These are phyloP conservation scores for Myrica gale DNA, from an alignment of 306 rosid species.

Conservation along the genomic window DNA sequence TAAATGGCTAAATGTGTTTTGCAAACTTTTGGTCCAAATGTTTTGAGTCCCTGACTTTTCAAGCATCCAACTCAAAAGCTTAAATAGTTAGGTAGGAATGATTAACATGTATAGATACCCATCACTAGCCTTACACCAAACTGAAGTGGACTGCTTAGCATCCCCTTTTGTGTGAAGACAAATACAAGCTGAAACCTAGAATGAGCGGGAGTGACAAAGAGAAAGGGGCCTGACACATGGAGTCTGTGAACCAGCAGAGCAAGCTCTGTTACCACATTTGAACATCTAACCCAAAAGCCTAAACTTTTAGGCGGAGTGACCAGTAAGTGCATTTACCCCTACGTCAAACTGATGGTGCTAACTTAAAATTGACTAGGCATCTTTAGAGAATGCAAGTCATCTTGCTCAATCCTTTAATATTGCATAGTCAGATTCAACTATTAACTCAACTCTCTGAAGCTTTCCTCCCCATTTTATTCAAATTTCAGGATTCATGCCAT, in stretches of 20 bases:
- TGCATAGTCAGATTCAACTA: constrained; percentile 1
- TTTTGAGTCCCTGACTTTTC: neutral
- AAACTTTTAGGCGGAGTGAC: neutral
- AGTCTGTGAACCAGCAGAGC: neutral
- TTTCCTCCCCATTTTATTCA: neutral
- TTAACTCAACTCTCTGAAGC: constrained; percentile 11
- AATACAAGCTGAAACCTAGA: too few species aligned
- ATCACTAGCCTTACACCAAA: too few species aligned
- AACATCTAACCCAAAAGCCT: neutral
- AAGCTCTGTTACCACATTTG: neutral
- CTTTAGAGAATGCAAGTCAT: neutral
- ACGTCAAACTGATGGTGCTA: neutral
- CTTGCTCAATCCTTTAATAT: neutral
- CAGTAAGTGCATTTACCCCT: neutral
- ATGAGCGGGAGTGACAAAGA: neutral
- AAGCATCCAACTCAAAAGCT: neutral
- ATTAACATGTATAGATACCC: too few species aligned
- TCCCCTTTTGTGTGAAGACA: too few species aligned
- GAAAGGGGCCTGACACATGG: neutral
- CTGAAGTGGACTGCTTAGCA: too few species aligned
- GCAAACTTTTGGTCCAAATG: neutral
- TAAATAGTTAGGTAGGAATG: neutral
- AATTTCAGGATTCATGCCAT: constrained; percentile 8
- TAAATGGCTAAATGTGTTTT: neutral
- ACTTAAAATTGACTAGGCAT: neutral